Base-by-base conservation (phyloP, 139 green algal species). In the Volvox reticuliferus region DNA sequence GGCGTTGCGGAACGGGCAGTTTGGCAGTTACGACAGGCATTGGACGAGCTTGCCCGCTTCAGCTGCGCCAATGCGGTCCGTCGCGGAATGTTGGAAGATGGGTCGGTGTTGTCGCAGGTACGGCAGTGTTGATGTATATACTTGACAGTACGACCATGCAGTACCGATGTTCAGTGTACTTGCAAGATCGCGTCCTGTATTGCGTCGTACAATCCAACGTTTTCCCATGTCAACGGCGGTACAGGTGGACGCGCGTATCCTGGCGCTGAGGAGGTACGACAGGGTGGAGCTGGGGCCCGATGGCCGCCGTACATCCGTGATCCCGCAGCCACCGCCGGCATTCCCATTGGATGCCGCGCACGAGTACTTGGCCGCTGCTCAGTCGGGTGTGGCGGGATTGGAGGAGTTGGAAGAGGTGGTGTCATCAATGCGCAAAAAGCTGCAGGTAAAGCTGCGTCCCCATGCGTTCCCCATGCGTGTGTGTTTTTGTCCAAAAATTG, bases 331-430 rank as follows among this genome's bases (percentile, higher is more conserved):
- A 32, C 87, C 87, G 33, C 76, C 76, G 50, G 33, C 33, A 12
- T 91, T 91, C 75, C 87, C 87, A 3, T 26, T 82, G 76, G 62
- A 28, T 9, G 76, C 87, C 17, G 76, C 87, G 2, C 35, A 17
- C 26, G 75, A 77, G 55, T 90, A 90, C 86, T n/a, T 90, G 86
- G 55, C 73, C 3, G 50, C 75, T 3, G 73, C 86, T 22, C 32
- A 36, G 12, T 14, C 12, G 19, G 86, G 75, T 2, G 86, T 85
- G 73, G 55, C 13, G 73, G 86, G 86, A 13, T 76, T 90, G 86
- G 86, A 84, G 75, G 50, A 36, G 86, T 33, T 90, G 55, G 86
- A 90, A 71, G 86, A 65, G 75, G 86, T 90, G 75, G 75, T 90
- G 75, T 19, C 55, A 61, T n/a, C 75, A n/a, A 90, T 90, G 86